Base-by-base conservation (phyloP, 352 stramenopile genomes). In the Pythium aphanidermatum region DNA sequence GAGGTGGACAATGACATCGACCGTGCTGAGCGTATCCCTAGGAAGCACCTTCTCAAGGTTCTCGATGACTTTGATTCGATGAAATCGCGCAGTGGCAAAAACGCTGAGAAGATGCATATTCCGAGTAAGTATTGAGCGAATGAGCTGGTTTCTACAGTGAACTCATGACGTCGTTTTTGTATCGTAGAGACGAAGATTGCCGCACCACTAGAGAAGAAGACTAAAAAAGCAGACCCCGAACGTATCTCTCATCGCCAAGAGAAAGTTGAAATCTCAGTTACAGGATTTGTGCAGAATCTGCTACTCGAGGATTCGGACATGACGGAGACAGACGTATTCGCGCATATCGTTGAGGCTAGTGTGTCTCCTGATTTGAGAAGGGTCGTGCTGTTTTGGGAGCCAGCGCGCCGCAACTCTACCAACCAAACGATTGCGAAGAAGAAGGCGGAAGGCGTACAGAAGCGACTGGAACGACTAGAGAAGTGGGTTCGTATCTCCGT, bases 341-440 rank as follows among this genome's bases (percentile, higher is more conserved):
- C 76, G 10, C 77, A 68, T 48, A 66, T 92, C 31, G 58, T 87
- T 4, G 79, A 92, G 75, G 74, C 72, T 33, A 91, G 61, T 36
- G 79, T 84, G 12, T 70, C 79, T 16, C 72, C 74, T 17, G 79
- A 88, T 42, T 57, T 92, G 27, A 60, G 76, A 32, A 58, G 73
- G 17, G 61, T 86, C 9, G 64, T 92, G 39, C 45, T 92, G 42
- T 81, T 70, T 36, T 92, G 79, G 79, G 76, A 89, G 25, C 74
- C 79, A 5, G 59, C 74, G 25, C 79, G 79, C 14, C 50, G 74
- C 32, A 74, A 84, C 53, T 87, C 76, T 33, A 62, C 69, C 25
- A 83, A 86, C 58, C 76, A 87, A 50, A 67, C 43, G 9, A 84
- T 92, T 39, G 71, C 65, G 5, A 92, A 92, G 63, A 77, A 74